Evolutionary conservation across 345 rosid genomes (phyloP).

Genomic region (Kandelia obovata): DNA sequence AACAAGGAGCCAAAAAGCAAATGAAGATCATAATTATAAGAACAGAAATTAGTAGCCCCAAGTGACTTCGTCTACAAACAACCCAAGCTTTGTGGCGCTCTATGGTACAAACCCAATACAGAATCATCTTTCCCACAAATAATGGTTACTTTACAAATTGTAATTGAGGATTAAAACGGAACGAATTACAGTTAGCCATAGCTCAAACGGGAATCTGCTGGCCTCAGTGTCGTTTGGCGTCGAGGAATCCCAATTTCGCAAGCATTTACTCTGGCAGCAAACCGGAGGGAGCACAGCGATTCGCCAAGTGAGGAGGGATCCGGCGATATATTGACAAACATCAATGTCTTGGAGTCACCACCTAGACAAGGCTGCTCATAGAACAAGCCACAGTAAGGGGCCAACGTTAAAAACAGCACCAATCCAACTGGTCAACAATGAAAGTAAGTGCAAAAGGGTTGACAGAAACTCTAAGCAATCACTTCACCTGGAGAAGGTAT

Average conservation of each 20-base stretch:
- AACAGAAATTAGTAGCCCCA: constrained; percentile 24
- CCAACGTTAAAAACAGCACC: neutral
- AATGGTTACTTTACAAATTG: constrained; percentile 1
- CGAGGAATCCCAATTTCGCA: constrained; percentile 98
- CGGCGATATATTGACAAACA: constrained; percentile 92
- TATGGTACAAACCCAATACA: constrained; percentile 10
- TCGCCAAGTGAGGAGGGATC: constrained; percentile 78
- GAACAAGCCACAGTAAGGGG: constrained; percentile 18
- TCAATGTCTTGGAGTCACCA: constrained; percentile 88
- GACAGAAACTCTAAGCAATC: neutral
- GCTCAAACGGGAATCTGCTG: constrained; percentile 66
- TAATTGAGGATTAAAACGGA: neutral
- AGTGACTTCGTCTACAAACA: constrained; percentile 7
- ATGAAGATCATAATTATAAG: constrained; percentile 7
- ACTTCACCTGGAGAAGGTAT: constrained; percentile 79
- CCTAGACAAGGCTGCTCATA: constrained; percentile 88
- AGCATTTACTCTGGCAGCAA: constrained; percentile 95
- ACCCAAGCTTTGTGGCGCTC: neutral
- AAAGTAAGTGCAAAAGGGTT: neutral
- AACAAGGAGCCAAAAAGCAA: too few relatives aligned
- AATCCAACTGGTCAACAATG: neutral
- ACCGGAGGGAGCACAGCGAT: constrained; percentile 89
- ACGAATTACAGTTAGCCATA: constrained; percentile 41
- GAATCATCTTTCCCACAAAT: neutral
- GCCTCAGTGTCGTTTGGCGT: constrained; percentile 45